Base-by-base conservation (phyloP, 2,329 filamentous ascomycete genomes). In the Alternaria brassicae region DNA sequence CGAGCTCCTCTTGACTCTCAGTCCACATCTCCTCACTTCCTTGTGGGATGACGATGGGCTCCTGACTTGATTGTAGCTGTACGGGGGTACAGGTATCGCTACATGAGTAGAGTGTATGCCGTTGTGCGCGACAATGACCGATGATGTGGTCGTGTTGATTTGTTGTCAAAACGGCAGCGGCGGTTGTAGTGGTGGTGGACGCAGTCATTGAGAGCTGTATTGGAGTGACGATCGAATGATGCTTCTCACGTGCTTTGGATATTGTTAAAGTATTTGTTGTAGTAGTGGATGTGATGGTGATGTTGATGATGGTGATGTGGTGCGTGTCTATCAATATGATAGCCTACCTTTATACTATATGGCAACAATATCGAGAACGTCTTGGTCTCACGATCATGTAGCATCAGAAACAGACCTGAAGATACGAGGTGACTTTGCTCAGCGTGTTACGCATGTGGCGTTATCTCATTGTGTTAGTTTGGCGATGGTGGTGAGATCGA, bases 41-140 rank as follows among this genome's bases (percentile, higher is more conserved):
- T 6, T 44, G 40, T 12, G 44, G 32, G 19, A 37, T 37, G 36
- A 36, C 15, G 21, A 17, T 13, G 3, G 54, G 19, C 15, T 52
- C 44, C 41, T 44, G 21, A 8, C 3, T 13, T 7, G 25, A 27
- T 5, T 41, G 19, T 15, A 15, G 10, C 32, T 21, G 45, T 41
- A 8, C 34, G 10, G 23, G 40, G 34, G n/a, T 15, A 13, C 39
- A 49, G 5, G 39, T 21, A 5, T 42, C 50, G 28, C 25, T 41
- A 12, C 34, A 28, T n/a, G 55, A 58, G 28, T 61, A 61, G 32
- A 58, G 55, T 17, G 49, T 40, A 10, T 61, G 55, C 10, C 58
- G 58, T 44, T 61, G 58, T 7, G 58, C 58, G 34, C 58, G 58
- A 21, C 58, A 61, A 34, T 61, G 58, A n/a, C 55, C 55, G 40